These are phyloP conservation scores for Termitomyces sp. DNA, from an alignment of 768 basidiomycete species.

Conservation along the genomic window DNA sequence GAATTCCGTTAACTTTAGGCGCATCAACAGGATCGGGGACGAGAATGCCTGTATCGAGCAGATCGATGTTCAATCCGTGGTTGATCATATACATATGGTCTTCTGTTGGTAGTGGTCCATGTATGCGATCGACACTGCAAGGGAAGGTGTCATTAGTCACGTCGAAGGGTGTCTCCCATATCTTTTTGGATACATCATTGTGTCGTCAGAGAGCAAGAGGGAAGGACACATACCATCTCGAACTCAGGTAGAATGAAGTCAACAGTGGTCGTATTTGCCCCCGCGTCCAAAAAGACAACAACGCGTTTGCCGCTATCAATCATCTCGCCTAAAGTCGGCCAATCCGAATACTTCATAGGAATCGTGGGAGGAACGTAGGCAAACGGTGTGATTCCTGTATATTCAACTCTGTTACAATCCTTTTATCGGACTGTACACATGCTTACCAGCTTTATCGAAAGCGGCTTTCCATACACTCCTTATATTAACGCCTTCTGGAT, in stretches of 20 bases:
- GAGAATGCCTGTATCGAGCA: conserved; percentile 32
- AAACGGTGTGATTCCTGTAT: conserved; percentile 38
- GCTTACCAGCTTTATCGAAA: conserved; percentile 47
- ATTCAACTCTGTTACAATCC: neutral
- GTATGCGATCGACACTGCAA: conserved; percentile 50
- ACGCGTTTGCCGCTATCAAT: conserved; percentile 60
- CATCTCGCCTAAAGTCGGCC: conserved; percentile 66
- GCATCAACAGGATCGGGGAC: conserved; percentile 29
- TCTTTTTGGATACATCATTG: conserved; percentile 28
- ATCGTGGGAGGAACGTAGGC: conserved; percentile 52
- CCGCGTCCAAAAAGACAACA: conserved; percentile 59
- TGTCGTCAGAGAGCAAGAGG: neutral
- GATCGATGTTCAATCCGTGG: conserved; percentile 51
- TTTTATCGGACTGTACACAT: neutral
- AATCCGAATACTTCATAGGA: conserved; percentile 43
- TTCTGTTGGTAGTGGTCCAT: conserved; percentile 37
- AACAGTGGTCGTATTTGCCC: conserved; percentile 39
- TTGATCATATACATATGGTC: conserved; percentile 47
- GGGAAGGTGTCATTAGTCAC: conserved; percentile 50
- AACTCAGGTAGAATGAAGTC: conserved; percentile 59
- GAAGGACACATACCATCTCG: conserved; percentile 38
- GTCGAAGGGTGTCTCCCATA: conserved; percentile 60
- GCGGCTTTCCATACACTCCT: conserved; percentile 48
- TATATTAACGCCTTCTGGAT: conserved; percentile 55
- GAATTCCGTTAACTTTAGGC: conserved; percentile 33